Conservation (phyloP, 345 rosid species). For the Pseudoturritis turrita region DNA sequence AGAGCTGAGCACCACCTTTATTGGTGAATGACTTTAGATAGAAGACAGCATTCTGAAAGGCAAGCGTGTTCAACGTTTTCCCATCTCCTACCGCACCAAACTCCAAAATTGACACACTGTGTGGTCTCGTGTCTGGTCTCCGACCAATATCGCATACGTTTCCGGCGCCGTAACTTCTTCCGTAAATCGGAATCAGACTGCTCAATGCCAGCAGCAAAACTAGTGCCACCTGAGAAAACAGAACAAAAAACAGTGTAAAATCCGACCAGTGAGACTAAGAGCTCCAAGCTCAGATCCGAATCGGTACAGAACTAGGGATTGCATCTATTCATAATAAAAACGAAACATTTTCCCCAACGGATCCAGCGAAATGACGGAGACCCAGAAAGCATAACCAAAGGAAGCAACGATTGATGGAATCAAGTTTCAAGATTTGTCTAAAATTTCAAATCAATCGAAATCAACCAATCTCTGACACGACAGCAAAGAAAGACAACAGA, state of each 20-base stretch:
- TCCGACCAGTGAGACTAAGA: neutral
- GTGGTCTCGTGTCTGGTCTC: constrained; percentile 27
- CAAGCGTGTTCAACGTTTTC: constrained; percentile 47
- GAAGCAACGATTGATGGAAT: neutral
- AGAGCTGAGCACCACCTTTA: constrained; percentile 54
- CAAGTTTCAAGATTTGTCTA: neutral
- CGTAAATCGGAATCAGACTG: constrained; percentile 7
- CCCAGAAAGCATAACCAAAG: neutral
- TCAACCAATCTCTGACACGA: constrained; percentile 10
- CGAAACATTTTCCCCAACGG: neutral
- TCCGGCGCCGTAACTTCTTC: neutral
- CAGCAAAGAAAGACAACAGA: neutral
- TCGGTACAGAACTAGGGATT: neutral
- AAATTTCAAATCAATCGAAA: neutral
- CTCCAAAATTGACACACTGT: constrained; percentile 41
- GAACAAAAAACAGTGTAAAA: neutral
- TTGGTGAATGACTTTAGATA: constrained; percentile 42
- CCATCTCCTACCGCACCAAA: constrained; percentile 56
- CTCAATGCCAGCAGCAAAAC: constrained; percentile 24
- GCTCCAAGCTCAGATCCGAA: constrained; percentile 14
- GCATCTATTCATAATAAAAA: neutral
- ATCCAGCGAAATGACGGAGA: constrained; percentile 4
- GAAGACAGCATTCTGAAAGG: constrained; percentile 45
- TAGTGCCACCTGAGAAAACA: constrained; percentile 11
- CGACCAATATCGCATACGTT: constrained; percentile 19